Evolutionary conservation across 495 filamentous ascomycete species (phyloP).

Genomic region (Neurospora sp.): DNA sequence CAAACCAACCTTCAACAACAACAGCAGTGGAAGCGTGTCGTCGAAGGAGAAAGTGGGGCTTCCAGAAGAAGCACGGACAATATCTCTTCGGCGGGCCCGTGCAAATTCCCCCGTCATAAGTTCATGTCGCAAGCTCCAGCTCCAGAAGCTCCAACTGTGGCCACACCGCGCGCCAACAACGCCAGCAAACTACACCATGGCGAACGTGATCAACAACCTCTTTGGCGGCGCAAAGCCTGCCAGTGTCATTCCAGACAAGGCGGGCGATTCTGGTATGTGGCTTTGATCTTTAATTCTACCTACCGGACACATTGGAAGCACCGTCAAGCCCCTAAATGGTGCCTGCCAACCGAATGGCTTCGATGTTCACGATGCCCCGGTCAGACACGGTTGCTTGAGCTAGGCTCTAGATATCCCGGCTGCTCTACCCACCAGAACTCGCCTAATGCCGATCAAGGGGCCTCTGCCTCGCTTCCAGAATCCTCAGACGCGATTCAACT

Average conservation of each 20-base stretch:
- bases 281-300: background rate
- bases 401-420: background rate
- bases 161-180: slow-evolving; percentile 7
- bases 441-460: background rate
- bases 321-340: background rate
- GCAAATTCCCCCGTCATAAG: background rate
- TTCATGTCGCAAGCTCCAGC: background rate
- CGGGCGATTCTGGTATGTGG: slow-evolving; percentile 52
- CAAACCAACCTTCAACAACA: background rate
- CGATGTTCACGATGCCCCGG: background rate
- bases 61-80: background rate
- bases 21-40: background rate
- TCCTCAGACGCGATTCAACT: background rate
- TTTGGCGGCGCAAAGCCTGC: slow-evolving; percentile 52
- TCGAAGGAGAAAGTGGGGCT: background rate
- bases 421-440: background rate
- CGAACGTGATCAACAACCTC: slow-evolving; percentile 56
- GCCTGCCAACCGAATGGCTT: background rate
- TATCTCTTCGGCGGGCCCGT: background rate
- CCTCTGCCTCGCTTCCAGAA: background rate
- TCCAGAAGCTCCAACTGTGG: background rate
- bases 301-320: background rate
- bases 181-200: slow-evolving; percentile 40
- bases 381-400: background rate
- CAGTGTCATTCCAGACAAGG: slow-evolving; percentile 28